Conservation (phyloP, 108 stramenopile genomes). For the Cylindrotheca fusiformis region DNA sequence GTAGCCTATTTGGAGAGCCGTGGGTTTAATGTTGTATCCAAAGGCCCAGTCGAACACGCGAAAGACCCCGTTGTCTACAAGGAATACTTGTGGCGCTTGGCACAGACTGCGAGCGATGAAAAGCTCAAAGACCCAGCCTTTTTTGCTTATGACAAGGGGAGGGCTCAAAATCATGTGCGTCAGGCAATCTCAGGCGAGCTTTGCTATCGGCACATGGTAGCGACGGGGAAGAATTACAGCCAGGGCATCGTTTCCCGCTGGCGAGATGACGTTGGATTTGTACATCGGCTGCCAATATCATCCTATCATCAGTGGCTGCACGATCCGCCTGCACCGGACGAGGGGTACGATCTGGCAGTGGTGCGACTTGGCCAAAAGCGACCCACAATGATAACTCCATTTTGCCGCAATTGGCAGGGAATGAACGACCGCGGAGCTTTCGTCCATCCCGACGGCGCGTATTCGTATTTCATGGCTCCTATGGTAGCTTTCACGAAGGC, state of each 20-base stretch:
- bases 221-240: not conserved
- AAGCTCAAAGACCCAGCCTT: conserved; percentile 2
- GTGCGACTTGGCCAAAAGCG: not conserved
- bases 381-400: conserved; percentile 8
- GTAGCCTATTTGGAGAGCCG: conserved; percentile 1
- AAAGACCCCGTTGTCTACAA: conserved; percentile 5
- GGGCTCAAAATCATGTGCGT: conserved; percentile 12
- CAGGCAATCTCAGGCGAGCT: conserved; percentile 4
- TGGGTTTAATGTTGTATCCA: conserved; percentile 6
- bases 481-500: not conserved
- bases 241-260: conserved; percentile 7
- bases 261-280: conserved; percentile 15
- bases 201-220: conserved; percentile 12
- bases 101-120: not conserved
- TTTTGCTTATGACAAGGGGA: not conserved
- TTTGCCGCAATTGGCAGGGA: conserved; percentile 5
- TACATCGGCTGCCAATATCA: not conserved
- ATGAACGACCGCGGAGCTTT: conserved; percentile 16
- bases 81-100: not conserved
- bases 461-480: conserved; percentile 14
- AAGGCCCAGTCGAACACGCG: not conserved
- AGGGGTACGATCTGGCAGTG: conserved; percentile 1
- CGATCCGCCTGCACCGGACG: not conserved
- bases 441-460: conserved; percentile 8
- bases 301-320: not conserved